phyloP scores from a whole-genome alignment of 169 alveolate genomes.

The Sarcocystis neurona region DNA sequence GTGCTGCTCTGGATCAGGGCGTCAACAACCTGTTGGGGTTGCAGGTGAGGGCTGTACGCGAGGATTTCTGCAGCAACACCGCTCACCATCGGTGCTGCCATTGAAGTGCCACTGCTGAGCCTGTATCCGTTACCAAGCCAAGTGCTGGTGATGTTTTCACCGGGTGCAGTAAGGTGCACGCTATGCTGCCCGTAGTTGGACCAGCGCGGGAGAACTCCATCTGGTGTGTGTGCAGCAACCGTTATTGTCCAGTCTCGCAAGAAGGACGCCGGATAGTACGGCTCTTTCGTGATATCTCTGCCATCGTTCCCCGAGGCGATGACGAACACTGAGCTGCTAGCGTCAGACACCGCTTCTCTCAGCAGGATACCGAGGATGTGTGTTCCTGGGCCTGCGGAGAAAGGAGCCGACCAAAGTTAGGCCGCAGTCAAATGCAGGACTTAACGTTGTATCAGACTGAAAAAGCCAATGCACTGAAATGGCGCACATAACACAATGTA shows the following conservation, averaged over 20 bases:
- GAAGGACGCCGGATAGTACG: conserved; percentile 55
- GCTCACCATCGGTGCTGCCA: conserved; percentile 77
- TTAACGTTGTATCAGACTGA: too few species aligned
- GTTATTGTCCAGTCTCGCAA: conserved; percentile 60
- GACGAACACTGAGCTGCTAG: conserved; percentile 43
- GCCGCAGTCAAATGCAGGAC: too few species aligned
- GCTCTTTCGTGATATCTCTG: conserved; percentile 42
- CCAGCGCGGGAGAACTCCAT: conserved; percentile 59
- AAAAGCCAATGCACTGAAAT: too few species aligned
- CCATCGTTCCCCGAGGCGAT: conserved; percentile 67
- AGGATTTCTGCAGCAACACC: conserved; percentile 57
- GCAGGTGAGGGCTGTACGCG: conserved; percentile 40
- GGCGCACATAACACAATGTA: too few species aligned
- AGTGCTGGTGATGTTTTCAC: conserved; percentile 71
- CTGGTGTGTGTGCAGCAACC: conserved; percentile 34
- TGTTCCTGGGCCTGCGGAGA: conserved; percentile 51
- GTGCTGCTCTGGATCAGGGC: conserved; percentile 20
- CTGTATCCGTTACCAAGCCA: conserved; percentile 61
- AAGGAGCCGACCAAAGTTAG: neutral
- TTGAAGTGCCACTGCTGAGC: conserved; percentile 71
- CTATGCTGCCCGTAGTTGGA: conserved; percentile 69
- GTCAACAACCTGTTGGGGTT: conserved; percentile 63
- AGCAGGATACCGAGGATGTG: conserved; percentile 53
- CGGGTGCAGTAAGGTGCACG: conserved; percentile 79
- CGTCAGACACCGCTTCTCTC: conserved; percentile 41